Evolutionary conservation across 345 rosid species (phyloP), one percentile per base, ranked within the genome.

Genomic region (Citrus cavaleriei): DNA sequence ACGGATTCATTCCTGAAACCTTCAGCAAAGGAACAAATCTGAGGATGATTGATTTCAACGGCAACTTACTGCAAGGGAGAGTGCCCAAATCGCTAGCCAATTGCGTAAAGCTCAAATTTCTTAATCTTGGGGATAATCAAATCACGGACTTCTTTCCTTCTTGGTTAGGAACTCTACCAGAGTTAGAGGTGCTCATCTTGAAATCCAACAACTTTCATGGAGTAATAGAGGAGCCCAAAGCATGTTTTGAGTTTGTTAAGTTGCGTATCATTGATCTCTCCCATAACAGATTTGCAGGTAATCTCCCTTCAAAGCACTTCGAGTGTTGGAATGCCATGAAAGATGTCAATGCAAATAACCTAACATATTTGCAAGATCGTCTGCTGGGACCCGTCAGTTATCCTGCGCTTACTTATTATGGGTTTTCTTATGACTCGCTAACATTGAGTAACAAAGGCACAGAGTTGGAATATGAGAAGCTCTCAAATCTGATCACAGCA

Each of bases 221-320:
- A 19, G 54, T 21, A 4, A 46, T 79, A 2, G 32, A 28, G 30
- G 32, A 58, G 27, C 79, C 71, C 2, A 6, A 49, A 32, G 3
- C 68, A 4, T 16, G 34, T 9, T 68, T 19, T 10, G 37, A 8
- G 0, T 81, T 82, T 51, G 74, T 40, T 0, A 58, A 57, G 13
- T 19, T 83, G 30, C 77, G 13, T 9, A 67, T 80, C 32, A 59
- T 83, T 60, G 82, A 81, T 14, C 65, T 79, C 55, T 83, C 84
- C 14, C 0, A 5, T 16, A 83, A 85, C 37, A 49, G 16, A 3
- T 80, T 83, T 1, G 0, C 10, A 3, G 83, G 86, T 34, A 14
- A 25, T 21, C 28, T 81, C 7, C 86, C 84, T 3, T 46, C 77
- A 4, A 34, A 76, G 1, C 28, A 78, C 34, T 80, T 85, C 40